Percentiles rank a stretch among this genome's conserved stretches.
phyloP scores from a whole-genome alignment of 2,329 filamentous ascomycete genomes.

The Talaromyces sp. region DNA sequence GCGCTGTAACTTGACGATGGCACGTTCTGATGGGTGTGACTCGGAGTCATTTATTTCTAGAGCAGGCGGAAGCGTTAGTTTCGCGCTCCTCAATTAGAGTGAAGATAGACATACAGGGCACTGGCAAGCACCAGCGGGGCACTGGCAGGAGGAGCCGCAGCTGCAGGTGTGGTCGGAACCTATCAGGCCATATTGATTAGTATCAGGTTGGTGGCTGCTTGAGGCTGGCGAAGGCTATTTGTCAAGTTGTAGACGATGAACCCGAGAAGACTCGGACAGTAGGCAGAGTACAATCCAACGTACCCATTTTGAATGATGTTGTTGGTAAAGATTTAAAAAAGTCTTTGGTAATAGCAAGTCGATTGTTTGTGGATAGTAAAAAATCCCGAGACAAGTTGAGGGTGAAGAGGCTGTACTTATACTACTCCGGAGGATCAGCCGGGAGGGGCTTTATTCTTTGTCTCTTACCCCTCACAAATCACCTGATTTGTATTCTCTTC shows the following conservation, averaged over 20 bases:
- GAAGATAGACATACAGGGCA: conserved; percentile 11
- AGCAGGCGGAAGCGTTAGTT: conserved; percentile 1
- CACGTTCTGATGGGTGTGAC: background rate
- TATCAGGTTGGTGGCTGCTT: background rate
- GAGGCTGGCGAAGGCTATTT: background rate
- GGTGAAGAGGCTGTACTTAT: background rate
- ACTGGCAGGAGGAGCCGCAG: conserved; percentile 18
- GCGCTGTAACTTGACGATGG: background rate
- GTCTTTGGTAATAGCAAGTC: background rate
- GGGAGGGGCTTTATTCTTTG: background rate
- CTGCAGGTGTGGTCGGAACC: conserved; percentile 17
- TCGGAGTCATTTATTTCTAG: conserved; percentile 3
- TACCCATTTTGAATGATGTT: conserved; percentile 14
- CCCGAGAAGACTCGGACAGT: background rate
- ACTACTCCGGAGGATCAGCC: background rate
- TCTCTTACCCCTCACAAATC: conserved; percentile 15
- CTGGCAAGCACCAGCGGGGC: conserved; percentile 13
- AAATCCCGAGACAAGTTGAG: background rate
- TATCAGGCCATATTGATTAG: background rate
- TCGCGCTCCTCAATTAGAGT: background rate
- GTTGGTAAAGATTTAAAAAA: background rate
- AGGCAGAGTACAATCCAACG: background rate
- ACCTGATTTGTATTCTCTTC: conserved; percentile 3
- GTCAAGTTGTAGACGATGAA: background rate
- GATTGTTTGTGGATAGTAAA: background rate